Evolutionary conservation across 2,329 filamentous ascomycete species (phyloP), one percentile per base, ranked within the genome.

Genomic region (Xylariaceae sp.): DNA sequence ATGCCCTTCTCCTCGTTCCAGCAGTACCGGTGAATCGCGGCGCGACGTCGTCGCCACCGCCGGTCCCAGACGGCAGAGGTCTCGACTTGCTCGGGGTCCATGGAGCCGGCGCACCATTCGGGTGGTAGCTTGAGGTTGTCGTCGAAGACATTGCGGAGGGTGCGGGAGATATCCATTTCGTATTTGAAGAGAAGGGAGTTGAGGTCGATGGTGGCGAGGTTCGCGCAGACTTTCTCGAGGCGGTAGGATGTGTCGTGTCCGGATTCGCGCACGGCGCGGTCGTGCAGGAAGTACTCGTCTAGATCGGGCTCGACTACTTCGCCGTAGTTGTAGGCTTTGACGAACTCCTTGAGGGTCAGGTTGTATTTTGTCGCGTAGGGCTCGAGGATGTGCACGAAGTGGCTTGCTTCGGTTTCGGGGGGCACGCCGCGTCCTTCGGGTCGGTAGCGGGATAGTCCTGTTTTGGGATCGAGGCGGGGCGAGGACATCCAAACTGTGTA

Each of bases 171-270:
- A 70, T 99, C 94, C 35, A 87, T 87, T 76, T 99, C 94, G 71
- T 97, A 97, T 76, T 97, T 97, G 83, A 94, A 99, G 34, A 99
- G 79, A 35, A 96, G 80, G 34, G 92, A 94, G 77, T 99, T 97
- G 57, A 97, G 82, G 71, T 99, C 94, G 60, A 97, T 90, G 0
- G 92, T 97, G 9, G 92, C 94, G 30, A 97, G 80, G 71, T 97
- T 86, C 9, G 90, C 94, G 68, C 89, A 92, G 23, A 95, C 82
- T 51, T 86, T 88, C 75, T 97, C 94, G 17, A 99, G 81, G 15
- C 94, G 90, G 75, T 97, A 97, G 13, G 90, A 90, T 2, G 94
- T 99, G 72, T 99, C 94, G 74, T 99, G 94, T 10, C 94, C 94
- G 15, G 93, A 97, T 75, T 99, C 94, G 66, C 94, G 88, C 39